Evolutionary conservation across 2,329 filamentous ascomycete species (phyloP), one percentile per base, ranked within the genome.

Genomic region (Curvularia verruculosa): DNA sequence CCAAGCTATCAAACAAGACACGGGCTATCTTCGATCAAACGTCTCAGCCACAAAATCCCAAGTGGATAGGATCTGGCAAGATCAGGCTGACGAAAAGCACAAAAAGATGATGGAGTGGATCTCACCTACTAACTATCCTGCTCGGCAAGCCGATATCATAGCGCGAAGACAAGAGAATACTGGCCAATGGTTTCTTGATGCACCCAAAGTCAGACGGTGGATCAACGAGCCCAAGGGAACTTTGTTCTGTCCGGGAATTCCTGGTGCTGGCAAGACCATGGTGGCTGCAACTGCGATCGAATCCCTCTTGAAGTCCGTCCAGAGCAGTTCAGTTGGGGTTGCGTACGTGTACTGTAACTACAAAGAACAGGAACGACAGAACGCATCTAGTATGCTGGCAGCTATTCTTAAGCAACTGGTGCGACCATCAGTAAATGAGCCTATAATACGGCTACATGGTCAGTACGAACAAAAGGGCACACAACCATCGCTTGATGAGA

Each of bases 251-350:
- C 34, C 34, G 5, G 34, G 34, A 36, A 36, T 36, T 36, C 34
- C 34, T 81, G 81, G 82, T 3, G 78, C 80, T 0, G 81, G 82
- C 1, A 84, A 84, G 64, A 83, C 81, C 0, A 80, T 82, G 3
- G 51, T 81, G 0, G 66, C 78, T 0, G 75, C 80, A 0, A 74
- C 78, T 8, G 73, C 80, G 0, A 60, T 84, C 0, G 71, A 83
- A 2, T 10, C 81, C 19, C 67, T 84, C 1, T 15, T n/a, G 4
- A 52, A 23, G 0, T 36, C 28, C 2, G 75, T 71, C 37, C 10
- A 52, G 0, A 56, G 67, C 1, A 59, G 75, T 15, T 0, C 13
- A 1, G 43, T 78, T 26, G 77, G 77, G 0, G 68, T 84, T 18
- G 79, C 77, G 0, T 84, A 79, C 24, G 23, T 43, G 12, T 36